Evolutionary conservation across 495 filamentous ascomycete genomes (phyloP).

Genomic region (Hamigera avellanea): DNA sequence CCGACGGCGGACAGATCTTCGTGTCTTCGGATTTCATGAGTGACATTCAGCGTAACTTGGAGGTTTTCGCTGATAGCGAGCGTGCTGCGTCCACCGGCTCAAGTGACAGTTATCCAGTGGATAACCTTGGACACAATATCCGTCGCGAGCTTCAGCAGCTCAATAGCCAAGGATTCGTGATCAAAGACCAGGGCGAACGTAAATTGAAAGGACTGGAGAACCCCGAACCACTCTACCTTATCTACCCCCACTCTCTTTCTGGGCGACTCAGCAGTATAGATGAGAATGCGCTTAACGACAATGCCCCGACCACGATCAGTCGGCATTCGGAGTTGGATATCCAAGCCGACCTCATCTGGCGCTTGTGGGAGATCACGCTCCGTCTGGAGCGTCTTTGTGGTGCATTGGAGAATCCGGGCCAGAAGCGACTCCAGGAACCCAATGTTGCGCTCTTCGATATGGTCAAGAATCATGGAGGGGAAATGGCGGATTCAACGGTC

Average conservation of each 20-base stretch:
- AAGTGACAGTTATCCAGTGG: slow-evolving; percentile 61
- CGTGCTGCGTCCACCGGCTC: slow-evolving; percentile 54
- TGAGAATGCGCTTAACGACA: slow-evolving; percentile 20
- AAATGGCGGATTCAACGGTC: slow-evolving; percentile 76
- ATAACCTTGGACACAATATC: slow-evolving; percentile 49
- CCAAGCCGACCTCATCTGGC: slow-evolving; percentile 76
- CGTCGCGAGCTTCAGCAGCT: slow-evolving; percentile 79
- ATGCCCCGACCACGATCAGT: slow-evolving; percentile 28
- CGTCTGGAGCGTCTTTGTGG: slow-evolving; percentile 88
- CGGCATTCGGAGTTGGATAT: slow-evolving; percentile 52
- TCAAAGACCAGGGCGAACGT: slow-evolving; percentile 87
- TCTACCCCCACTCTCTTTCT: slow-evolving; percentile 82
- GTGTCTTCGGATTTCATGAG: slow-evolving; percentile 94
- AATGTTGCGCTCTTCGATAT: slow-evolving; percentile 72
- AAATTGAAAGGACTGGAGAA: slow-evolving; percentile 97
- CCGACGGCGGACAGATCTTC: slow-evolving; percentile 96
- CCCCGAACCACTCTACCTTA: slow-evolving; percentile 85
- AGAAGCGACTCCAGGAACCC: slow-evolving; percentile 49
- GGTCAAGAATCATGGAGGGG: slow-evolving; percentile 72
- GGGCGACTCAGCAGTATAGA: slow-evolving; percentile 61
- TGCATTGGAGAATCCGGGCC: slow-evolving; percentile 56
- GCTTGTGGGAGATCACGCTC: slow-evolving; percentile 78
- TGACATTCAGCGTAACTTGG: slow-evolving; percentile 84
- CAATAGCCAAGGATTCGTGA: slow-evolving; percentile 86
- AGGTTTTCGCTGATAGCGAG: slow-evolving; percentile 71